Base-by-base conservation (phyloP, 805 yeast species). In the Kodamaea kaohsiungensis region DNA sequence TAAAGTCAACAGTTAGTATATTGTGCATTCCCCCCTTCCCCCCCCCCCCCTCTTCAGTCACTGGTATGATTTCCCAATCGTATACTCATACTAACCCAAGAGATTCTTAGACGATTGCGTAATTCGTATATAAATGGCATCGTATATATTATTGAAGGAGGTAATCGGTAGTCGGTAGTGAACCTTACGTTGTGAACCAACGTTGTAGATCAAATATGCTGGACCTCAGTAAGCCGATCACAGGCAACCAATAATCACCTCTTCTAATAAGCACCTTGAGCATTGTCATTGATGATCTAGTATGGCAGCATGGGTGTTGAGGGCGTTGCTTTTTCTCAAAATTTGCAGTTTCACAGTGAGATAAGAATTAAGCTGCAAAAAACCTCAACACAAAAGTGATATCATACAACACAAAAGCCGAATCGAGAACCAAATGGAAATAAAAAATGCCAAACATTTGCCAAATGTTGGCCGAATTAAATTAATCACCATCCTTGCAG, bases 341-440 rank as follows among this genome's bases (percentile, higher is more conserved):
- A 17, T 40, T 47, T 55, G 39, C 58, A 55, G 51, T 40, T 55
- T 55, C 25, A 16, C 49, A 17, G 19, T 55, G 58, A 50, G 43
- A 42, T 37, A 50, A 49, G 33, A 22, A 17, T 22, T n/a, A 50
- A 50, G 15, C 49, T 53, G 56, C 40, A 53, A 46, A 53, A 16
- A 19, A 18, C 6, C 15, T 30, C 39, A 15, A 9, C 13, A 7
- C 17, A 30, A 40, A 46, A 48, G 25, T 17, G 8, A 15, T 43
- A 15, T 15, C 22, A 3, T 4, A n/a, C 2, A 22, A 37, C 43
- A 50, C 30, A 35, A 33, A 30, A 27, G 2, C 45, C 19, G 2
- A 15, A 16, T 17, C 25, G 19, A 30, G 35, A 30, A 8, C 5
- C 35, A 30, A 30, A 30, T 30, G 5, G 10, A 30, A 30, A 30